These are phyloP conservation scores for Calocera cornea DNA, from an alignment of 768 basidiomycete species.

Conservation along the genomic window DNA sequence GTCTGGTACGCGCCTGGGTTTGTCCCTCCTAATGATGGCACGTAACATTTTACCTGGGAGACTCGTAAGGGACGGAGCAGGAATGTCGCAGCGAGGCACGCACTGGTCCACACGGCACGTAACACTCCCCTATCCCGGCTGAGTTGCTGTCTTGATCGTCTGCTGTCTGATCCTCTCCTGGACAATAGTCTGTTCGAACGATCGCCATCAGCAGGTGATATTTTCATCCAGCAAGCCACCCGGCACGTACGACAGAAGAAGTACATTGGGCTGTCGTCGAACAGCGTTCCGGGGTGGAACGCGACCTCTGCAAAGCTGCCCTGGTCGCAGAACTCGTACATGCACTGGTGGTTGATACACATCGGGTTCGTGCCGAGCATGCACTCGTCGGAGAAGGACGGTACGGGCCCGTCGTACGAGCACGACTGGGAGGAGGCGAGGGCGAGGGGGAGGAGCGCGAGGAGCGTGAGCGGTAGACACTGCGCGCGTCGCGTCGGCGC, in stretches of 20 bases:
- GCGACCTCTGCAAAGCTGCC: conserved; percentile 1
- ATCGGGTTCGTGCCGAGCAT: conserved; percentile 4
- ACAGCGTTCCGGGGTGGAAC: not conserved
- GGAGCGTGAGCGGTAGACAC: not conserved
- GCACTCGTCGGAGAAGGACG: conserved; percentile 3
- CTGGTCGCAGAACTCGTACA: conserved; percentile 3
- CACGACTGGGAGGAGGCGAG: not conserved
- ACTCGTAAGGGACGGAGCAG: not conserved
- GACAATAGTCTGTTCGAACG: not conserved
- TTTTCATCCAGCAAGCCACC: not conserved
- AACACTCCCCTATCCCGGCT: not conserved
- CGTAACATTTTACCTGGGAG: conserved; percentile 1
- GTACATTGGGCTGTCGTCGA: conserved; percentile 1
- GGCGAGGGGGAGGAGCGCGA: not conserved
- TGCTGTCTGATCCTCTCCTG: not conserved
- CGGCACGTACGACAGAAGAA: not conserved
- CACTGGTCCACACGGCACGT: conserved; percentile 1
- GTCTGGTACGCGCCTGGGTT: not conserved
- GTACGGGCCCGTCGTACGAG: not conserved
- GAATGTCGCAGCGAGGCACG: not conserved
- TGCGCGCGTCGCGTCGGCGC: not conserved
- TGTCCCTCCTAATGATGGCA: not conserved
- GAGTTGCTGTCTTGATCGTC: conserved; percentile 4
- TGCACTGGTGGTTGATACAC: conserved; percentile 1
- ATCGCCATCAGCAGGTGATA: not conserved